Percentiles rank a stretch among this genome's conserved stretches.
phyloP scores from a whole-genome alignment of 768 basidiomycete genomes.

The Leucosporidium yakuticum region DNA sequence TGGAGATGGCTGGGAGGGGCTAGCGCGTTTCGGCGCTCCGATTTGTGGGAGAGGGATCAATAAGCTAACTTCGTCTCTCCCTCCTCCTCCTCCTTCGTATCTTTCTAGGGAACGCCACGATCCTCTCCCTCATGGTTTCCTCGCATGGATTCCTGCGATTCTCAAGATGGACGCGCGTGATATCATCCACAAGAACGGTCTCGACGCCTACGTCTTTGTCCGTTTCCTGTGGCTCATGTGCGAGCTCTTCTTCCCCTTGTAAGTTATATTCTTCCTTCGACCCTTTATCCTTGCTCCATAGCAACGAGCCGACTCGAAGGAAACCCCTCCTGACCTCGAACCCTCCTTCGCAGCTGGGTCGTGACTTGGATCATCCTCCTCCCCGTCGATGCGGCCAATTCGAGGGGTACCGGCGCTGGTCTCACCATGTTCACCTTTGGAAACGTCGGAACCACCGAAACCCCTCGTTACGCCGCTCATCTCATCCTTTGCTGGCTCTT shows the following conservation, averaged over 20 bases:
- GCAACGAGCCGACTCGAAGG: background rate
- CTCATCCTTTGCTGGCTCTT: constrained; percentile 68
- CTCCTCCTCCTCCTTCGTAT: too few relatives aligned
- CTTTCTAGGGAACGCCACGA: constrained; percentile 20
- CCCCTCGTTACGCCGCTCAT: constrained; percentile 67
- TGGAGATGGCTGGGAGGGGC: too few relatives aligned
- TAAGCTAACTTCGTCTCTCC: too few relatives aligned
- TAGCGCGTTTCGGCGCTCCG: too few relatives aligned
- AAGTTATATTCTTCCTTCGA: constrained; percentile 39
- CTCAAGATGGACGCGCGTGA: constrained; percentile 58
- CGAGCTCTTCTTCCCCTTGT: constrained; percentile 78
- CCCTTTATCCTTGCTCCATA: background rate
- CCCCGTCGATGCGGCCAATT: constrained; percentile 58
- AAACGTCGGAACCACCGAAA: constrained; percentile 52
- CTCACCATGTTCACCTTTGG: constrained; percentile 66
- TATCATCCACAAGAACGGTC: constrained; percentile 65
- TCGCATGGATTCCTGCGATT: constrained; percentile 65
- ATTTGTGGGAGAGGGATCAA: too few relatives aligned
- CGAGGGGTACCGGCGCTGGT: constrained; percentile 51
- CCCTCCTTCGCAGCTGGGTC: constrained; percentile 46
- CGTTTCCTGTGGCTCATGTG: constrained; percentile 80
- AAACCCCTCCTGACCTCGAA: background rate
- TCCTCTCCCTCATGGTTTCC: constrained; percentile 51
- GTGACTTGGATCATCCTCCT: constrained; percentile 80
- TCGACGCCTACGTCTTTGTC: constrained; percentile 90